Evolutionary conservation across 2,329 filamentous ascomycete species (phyloP).

Genomic region (Cercospora sp.): DNA sequence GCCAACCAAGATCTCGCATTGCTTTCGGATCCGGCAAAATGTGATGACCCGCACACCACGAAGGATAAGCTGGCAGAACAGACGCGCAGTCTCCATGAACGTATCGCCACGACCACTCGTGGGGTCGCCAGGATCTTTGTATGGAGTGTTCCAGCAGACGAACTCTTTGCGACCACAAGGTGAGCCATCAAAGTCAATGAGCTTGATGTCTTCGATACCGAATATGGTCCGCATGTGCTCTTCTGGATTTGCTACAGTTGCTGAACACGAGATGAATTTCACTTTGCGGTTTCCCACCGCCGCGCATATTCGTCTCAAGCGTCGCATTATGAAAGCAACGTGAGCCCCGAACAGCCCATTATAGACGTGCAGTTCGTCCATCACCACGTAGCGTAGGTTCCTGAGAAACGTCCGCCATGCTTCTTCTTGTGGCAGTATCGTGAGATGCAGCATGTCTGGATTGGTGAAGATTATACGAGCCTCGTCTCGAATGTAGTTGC

Average conservation of each 20-base stretch:
- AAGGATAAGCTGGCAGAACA: slow-evolving; percentile 87
- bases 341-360: slow-evolving; percentile 93
- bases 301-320: slow-evolving; percentile 82
- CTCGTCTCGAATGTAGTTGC: slow-evolving; percentile 80
- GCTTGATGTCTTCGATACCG: slow-evolving; percentile 73
- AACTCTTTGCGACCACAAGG: slow-evolving; percentile 93
- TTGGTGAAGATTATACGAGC: slow-evolving; percentile 96
- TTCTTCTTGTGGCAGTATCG: slow-evolving; percentile 88
- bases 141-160: slow-evolving; percentile 96
- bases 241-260: slow-evolving; percentile 89
- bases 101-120: slow-evolving; percentile 81
- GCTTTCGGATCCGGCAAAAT: slow-evolving; percentile 83
- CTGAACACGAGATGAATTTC: slow-evolving; percentile 93
- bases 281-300: slow-evolving; percentile 82
- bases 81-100: slow-evolving; percentile 78
- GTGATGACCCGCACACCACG: slow-evolving; percentile 89
- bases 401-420: slow-evolving; percentile 85
- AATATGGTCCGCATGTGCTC: slow-evolving; percentile 95
- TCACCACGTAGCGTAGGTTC: slow-evolving; percentile 84
- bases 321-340: slow-evolving; percentile 90
- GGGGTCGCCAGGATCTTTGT: slow-evolving; percentile 82
- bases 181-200: slow-evolving; percentile 90
- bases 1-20: slow-evolving; percentile 80
- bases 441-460: slow-evolving; percentile 95
- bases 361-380: slow-evolving; percentile 88